Conservation (phyloP, 2,329 filamentous ascomycete genomes). For the Ceratocystis diversiconidia region DNA sequence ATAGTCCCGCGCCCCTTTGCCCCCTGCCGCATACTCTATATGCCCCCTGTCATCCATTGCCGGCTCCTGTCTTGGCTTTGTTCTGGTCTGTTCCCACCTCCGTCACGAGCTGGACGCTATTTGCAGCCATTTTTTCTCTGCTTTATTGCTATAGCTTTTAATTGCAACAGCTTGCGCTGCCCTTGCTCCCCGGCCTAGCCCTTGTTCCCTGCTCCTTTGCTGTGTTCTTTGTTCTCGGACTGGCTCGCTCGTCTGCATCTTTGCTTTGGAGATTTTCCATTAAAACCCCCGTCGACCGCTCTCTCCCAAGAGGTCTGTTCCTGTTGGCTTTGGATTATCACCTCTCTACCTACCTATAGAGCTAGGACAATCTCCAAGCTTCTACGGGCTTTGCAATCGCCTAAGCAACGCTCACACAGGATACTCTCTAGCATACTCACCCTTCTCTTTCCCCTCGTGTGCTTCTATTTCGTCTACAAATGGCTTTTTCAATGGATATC, state of each 20-base stretch:
- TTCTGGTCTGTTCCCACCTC: neutral
- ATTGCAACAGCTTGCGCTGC: neutral
- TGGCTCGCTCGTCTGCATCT: neutral
- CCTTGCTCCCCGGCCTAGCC: neutral
- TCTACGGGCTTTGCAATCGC: neutral
- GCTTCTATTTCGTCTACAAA: no score
- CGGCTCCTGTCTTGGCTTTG: neutral
- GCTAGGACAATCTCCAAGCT: conserved; percentile 3
- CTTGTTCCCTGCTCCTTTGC: no score
- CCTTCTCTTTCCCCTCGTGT: neutral
- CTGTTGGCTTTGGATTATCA: neutral
- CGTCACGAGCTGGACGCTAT: no score
- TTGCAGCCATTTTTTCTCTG: neutral
- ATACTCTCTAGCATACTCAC: neutral
- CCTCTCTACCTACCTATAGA: neutral
- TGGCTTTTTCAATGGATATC: neutral
- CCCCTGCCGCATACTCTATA: neutral
- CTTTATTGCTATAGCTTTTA: neutral
- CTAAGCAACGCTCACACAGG: neutral
- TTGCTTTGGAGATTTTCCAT: neutral
- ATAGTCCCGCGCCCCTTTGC: neutral
- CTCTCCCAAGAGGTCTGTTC: neutral
- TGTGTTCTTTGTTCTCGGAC: no score
- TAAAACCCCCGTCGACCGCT: neutral
- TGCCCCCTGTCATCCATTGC: neutral